These are phyloP conservation scores for Termitomyces sp. DNA, from an alignment of 768 basidiomycete genomes.

Conservation along the genomic window DNA sequence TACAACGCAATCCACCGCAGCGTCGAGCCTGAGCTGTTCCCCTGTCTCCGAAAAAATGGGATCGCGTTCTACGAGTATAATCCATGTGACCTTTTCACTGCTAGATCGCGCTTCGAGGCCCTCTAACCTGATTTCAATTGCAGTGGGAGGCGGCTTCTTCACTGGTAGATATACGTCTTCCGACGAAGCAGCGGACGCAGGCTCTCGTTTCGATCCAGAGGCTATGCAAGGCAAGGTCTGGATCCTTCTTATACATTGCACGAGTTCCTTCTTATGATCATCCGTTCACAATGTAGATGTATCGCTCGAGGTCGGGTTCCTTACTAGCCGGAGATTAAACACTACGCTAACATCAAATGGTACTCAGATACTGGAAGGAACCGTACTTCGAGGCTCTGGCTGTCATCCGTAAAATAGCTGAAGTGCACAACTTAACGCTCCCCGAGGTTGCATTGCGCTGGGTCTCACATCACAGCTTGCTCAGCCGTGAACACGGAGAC, in stretches of 20 bases:
- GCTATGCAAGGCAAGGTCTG: slow-evolving; percentile 41
- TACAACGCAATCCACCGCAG: slow-evolving; percentile 36
- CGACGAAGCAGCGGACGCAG: slow-evolving; percentile 37
- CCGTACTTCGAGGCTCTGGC: slow-evolving; percentile 19
- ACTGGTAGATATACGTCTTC: slow-evolving; percentile 44
- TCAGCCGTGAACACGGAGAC: slow-evolving; percentile 26
- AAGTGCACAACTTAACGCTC: slow-evolving; percentile 30
- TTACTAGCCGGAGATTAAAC: neutral
- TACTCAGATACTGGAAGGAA: slow-evolving; percentile 21
- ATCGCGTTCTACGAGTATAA: slow-evolving; percentile 54
- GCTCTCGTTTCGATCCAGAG: slow-evolving; percentile 52
- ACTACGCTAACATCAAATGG: neutral
- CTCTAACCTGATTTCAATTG: neutral
- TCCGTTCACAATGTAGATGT: slow-evolving; percentile 20
- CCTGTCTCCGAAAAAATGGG: slow-evolving; percentile 53
- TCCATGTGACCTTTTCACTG: slow-evolving; percentile 27
- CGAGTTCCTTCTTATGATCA: neutral
- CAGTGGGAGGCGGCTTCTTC: slow-evolving; percentile 56
- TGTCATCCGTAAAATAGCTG: slow-evolving; percentile 13
- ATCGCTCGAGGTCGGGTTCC: slow-evolving; percentile 29
- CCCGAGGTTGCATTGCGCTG: slow-evolving; percentile 42
- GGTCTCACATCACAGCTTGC: slow-evolving; percentile 38
- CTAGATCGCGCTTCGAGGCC: too few relatives aligned
- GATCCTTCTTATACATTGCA: neutral
- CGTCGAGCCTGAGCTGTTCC: slow-evolving; percentile 42